Conservation (phyloP, 2,329 filamentous ascomycete species). For the Nothomitra cinnamomea region DNA sequence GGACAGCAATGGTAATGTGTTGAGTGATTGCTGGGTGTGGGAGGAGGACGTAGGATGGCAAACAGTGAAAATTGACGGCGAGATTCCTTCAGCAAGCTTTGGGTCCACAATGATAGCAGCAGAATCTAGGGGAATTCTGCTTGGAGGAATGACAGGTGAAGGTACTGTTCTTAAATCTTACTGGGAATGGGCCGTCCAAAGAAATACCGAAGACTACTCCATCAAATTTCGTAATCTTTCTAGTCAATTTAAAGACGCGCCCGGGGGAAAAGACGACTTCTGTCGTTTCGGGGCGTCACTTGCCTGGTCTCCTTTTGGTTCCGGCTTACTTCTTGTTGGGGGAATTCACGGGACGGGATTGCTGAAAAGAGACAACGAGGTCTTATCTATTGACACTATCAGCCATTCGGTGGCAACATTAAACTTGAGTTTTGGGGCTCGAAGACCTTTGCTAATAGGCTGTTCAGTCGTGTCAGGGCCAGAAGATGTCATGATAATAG, state of each 20-base stretch:
- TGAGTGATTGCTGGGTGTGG: constrained; percentile 33
- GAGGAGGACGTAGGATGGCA: constrained; percentile 36
- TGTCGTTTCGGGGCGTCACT: constrained; percentile 34
- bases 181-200: constrained; percentile 45
- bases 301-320: constrained; percentile 22
- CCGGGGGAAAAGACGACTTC: constrained; percentile 13
- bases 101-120: constrained; percentile 31
- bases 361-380: constrained; percentile 32
- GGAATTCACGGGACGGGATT: constrained; percentile 30
- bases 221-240: constrained; percentile 5
- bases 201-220: constrained; percentile 19
- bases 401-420: constrained; percentile 1
- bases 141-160: constrained; percentile 52
- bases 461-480: constrained; percentile 28
- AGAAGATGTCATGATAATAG: constrained; percentile 41
- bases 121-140: constrained; percentile 41
- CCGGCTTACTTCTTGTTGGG: constrained; percentile 33
- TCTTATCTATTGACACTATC: constrained; percentile 24
- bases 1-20: constrained; percentile 29
- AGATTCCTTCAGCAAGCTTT: constrained; percentile 33
- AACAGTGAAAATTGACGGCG: constrained; percentile 20
- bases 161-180: constrained; percentile 45
- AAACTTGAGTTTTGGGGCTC: constrained; percentile 14
- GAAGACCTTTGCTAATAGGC: constrained; percentile 55
- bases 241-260: neutral